A percentile compares a stretch with the other conserved stretches of the same genome.
These are phyloP conservation scores for Hypoxylon fragiforme DNA, from an alignment of 495 filamentous ascomycete species.

Conservation along the genomic window DNA sequence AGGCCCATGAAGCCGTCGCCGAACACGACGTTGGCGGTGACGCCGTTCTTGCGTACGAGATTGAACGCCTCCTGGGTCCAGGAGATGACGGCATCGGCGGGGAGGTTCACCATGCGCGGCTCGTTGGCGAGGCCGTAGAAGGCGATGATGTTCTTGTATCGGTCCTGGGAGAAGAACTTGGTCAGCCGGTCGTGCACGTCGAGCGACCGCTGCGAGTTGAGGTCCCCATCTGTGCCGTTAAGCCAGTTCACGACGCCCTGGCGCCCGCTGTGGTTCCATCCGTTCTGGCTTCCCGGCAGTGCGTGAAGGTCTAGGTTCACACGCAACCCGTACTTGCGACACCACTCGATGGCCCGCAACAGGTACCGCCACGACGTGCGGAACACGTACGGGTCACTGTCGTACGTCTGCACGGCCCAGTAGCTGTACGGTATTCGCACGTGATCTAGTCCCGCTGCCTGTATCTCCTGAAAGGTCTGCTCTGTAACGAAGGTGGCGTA, in stretches of 20 bases:
- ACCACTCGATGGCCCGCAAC: conserved; percentile 87
- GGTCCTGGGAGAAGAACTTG: conserved; percentile 80
- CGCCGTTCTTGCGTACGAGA: conserved; percentile 69
- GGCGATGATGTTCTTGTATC: conserved; percentile 80
- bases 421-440: conserved; percentile 94
- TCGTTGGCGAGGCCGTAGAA: conserved; percentile 90
- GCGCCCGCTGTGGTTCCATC: conserved; percentile 85
- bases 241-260: conserved; percentile 76
- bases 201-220: conserved; percentile 75
- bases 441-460: conserved; percentile 89
- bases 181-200: conserved; percentile 80
- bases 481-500: conserved; percentile 87
- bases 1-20: conserved; percentile 86
- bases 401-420: conserved; percentile 88
- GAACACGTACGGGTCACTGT: conserved; percentile 84
- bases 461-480: conserved; percentile 80
- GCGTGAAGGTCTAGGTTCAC: conserved; percentile 95
- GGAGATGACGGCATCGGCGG: conserved; percentile 59
- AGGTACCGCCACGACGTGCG: conserved; percentile 93
- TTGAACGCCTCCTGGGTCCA: conserved; percentile 70
- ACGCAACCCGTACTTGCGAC: conserved; percentile 87
- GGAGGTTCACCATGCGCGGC: conserved; percentile 73
- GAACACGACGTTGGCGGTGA: conserved; percentile 65
- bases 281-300: conserved; percentile 82
- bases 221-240: conserved; percentile 68